Evolutionary conservation across 2,329 filamentous ascomycete genomes (phyloP).

Genomic region (Pseudogymnoascus sp.): DNA sequence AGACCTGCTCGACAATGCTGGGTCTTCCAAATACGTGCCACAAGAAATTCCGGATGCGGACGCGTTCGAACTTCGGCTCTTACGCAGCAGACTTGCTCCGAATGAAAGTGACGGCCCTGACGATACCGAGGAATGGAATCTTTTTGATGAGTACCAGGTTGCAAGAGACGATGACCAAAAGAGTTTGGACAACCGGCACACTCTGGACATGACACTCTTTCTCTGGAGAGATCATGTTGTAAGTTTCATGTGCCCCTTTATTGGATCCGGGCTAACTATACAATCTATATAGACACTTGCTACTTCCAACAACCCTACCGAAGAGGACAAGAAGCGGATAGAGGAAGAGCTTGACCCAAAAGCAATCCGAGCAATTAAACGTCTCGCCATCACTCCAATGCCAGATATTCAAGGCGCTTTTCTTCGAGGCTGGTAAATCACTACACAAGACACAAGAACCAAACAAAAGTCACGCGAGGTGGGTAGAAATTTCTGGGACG

Average conservation of each 20-base stretch:
- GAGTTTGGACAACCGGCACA: neutral
- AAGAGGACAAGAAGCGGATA: neutral
- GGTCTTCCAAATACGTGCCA: neutral
- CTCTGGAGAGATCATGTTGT: neutral
- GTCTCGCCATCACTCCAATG: neutral
- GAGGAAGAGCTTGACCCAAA: neutral
- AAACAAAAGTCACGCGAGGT: neutral
- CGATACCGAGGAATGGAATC: neutral
- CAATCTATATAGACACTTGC: neutral
- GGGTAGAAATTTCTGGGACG: neutral
- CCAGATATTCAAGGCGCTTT: neutral
- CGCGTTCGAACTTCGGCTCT: neutral
- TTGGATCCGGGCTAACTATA: neutral
- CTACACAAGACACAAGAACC: neutral
- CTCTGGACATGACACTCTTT: neutral
- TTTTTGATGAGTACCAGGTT: neutral
- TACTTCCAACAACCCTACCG: neutral
- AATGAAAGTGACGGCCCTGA: neutral
- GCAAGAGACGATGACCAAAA: neutral
- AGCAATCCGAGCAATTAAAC: neutral
- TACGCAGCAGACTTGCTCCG: neutral
- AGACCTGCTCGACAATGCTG: neutral
- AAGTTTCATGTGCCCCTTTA: neutral
- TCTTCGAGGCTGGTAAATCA: neutral
- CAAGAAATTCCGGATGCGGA: neutral